Base-by-base conservation (phyloP, 1,284 basidiomycete species). In the Boletus smithii region DNA sequence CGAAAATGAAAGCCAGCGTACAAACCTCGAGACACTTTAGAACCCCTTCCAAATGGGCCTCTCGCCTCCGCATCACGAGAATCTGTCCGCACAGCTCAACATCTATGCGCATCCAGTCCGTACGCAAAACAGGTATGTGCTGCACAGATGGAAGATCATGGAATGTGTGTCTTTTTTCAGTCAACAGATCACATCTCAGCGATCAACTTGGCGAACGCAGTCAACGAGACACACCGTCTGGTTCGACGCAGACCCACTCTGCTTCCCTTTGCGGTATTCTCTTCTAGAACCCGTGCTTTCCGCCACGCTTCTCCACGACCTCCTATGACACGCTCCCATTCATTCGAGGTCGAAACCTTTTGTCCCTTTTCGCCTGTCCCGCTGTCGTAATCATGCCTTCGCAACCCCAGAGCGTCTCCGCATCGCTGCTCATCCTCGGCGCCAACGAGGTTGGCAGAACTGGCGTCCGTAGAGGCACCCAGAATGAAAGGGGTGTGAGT, bases 41-140 rank as follows among this genome's bases (percentile, higher is more conserved):
- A 20, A 76, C 69, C 50, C 74, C 73, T 34, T 67, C 62, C 26
- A 80, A 60, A 60, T 79, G 85, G 49, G 73, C 69, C 60, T 85
- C 80, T 54, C 87, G 74, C 36, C 86, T 70, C 29, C 67, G 68
- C 79, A 88, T 80, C 51, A 84, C 75, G 23, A 89, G 70, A 39
- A 85, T 63, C 59, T 89, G 82, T 3, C 82, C 84, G 57, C 81
- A 81, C n/a, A 89, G 70, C 54, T 85, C 85, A 30, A 88, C 85
- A 57, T 89, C 87, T 38, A 86, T 79, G 42, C 75, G 76, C 83
- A 89, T 83, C 56, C 75, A 72, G 41, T 88, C 82, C 11, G 74
- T 51, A 5, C 75, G 73, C 23, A 87, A 62, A 8, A 81, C 67
- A 22, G 70, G 70, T 41, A 73, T 61, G 35, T 67, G 67, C 33